Evolutionary conservation across 352 stramenopile species (phyloP).

Genomic region (Pythium sp.): DNA sequence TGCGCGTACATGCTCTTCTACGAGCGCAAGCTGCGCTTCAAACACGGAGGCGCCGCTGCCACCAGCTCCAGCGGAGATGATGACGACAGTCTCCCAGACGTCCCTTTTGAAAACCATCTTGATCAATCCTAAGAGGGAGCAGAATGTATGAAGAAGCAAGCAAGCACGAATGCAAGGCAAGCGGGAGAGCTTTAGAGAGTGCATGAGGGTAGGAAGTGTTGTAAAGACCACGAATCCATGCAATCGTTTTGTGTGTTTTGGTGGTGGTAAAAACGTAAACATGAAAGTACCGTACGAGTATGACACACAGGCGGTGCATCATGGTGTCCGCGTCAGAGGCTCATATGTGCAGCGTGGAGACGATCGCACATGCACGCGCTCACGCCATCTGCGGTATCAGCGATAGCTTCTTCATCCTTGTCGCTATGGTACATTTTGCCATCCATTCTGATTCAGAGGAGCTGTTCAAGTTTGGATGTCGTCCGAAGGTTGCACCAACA

Average conservation of each 20-base stretch:
- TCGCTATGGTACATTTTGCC: background rate
- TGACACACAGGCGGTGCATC: background rate
- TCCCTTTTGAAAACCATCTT: slow-evolving; percentile 46
- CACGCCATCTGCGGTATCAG: background rate
- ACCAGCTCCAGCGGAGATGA: slow-evolving; percentile 32
- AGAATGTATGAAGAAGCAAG: background rate
- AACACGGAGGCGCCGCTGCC: slow-evolving; percentile 23
- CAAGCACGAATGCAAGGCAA: background rate
- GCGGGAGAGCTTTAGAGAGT: background rate
- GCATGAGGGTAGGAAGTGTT: background rate
- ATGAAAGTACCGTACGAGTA: background rate
- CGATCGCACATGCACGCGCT: background rate
- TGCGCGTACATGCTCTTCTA: slow-evolving; percentile 92
- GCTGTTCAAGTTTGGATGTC: background rate
- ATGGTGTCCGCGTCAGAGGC: too few species aligned
- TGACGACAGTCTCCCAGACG: slow-evolving; percentile 46
- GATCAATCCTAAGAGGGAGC: background rate
- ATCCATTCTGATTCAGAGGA: background rate
- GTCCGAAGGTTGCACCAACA: slow-evolving; percentile 2
- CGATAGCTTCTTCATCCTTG: background rate
- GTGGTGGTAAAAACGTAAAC: background rate
- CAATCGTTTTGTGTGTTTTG: background rate
- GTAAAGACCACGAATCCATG: background rate
- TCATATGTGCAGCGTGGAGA: too few species aligned
- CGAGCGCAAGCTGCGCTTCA: slow-evolving; percentile 62